phyloP scores from a whole-genome alignment of 2,329 filamentous ascomycete species.

The Claviceps sp. region DNA sequence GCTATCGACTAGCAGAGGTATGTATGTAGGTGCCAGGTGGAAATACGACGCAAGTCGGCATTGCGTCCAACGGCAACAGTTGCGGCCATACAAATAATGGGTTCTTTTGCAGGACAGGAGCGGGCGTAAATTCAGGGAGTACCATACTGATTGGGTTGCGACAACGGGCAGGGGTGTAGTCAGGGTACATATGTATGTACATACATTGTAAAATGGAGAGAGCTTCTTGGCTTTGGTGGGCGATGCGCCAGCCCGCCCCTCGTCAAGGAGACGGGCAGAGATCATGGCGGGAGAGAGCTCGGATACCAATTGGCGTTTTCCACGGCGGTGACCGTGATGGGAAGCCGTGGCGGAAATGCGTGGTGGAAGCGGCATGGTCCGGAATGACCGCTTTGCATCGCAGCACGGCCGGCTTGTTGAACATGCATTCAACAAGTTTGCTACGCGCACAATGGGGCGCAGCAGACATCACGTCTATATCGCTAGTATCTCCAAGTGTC shows the following conservation, averaged over 20 bases:
- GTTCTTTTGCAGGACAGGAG: background rate
- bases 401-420: background rate
- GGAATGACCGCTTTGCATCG: background rate
- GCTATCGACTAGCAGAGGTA: background rate
- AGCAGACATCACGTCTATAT: background rate
- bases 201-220: background rate
- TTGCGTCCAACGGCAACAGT: background rate
- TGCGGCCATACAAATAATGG: background rate
- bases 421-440: background rate
- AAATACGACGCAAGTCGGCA: constrained; percentile 1
- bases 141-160: background rate
- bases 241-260: background rate
- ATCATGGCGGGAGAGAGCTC: background rate
- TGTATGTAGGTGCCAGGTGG: background rate
- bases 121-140: background rate
- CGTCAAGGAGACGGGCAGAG: background rate
- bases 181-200: too few relatives aligned
- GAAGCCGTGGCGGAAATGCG: background rate
- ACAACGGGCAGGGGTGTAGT: background rate
- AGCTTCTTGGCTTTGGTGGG: background rate
- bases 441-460: background rate
- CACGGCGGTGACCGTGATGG: constrained; percentile 1
- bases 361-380: background rate
- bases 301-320: background rate
- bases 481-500: background rate